Evolutionary conservation across 306 rosid genomes (phyloP), one percentile per base, ranked within the genome.

Genomic region (Gynostemma pentaphyllum): DNA sequence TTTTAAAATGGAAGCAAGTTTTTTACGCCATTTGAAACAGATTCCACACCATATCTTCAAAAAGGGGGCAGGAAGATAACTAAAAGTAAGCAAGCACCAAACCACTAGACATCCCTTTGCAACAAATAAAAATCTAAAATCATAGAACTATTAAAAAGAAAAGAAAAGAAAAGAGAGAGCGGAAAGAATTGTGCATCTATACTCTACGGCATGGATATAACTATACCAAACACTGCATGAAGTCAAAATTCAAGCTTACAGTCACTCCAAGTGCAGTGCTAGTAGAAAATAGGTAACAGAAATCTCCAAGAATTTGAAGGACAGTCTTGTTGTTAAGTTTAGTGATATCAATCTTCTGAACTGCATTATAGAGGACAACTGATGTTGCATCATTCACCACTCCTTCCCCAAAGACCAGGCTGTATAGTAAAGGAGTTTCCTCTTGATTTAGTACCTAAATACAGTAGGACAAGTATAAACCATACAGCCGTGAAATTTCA

Each of bases 401-500:
- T 72, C 96, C 96, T 88, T 91, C 96, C 48, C 96, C 98, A 68
- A 91, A 91, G 28, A 91, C 95, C 61, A 91, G 72, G 82, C 95
- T 91, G 89, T 87, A 87, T 21, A 91, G 81, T 47, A 87, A 72
- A 53, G 95, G 95, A 56, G 98, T 91, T 70, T 85, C 95, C 28
- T 87, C 95, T 83, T 83, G 95, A 63, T 82, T 85, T 32, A 91
- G 95, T 72, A 87, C 89, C 98, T 91, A 66, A 29, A 53, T 29
- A 7, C 75, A 79, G 62, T 18, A 52, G 55, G 64, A 69, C 32
- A 8, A 22, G 18, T 11, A 57, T 21, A 19, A 36, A 57, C 29
- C 50, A 47, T 42, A 41, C 21, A 30, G 66, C 56, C 44, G 65
- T 30, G 26, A 64, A 48, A 68, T 48, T 42, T 41, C 23, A 45